Evolutionary conservation across 1,284 basidiomycete species (phyloP), one percentile per base, ranked within the genome.

Genomic region (Filobasidium uniguttulatum): DNA sequence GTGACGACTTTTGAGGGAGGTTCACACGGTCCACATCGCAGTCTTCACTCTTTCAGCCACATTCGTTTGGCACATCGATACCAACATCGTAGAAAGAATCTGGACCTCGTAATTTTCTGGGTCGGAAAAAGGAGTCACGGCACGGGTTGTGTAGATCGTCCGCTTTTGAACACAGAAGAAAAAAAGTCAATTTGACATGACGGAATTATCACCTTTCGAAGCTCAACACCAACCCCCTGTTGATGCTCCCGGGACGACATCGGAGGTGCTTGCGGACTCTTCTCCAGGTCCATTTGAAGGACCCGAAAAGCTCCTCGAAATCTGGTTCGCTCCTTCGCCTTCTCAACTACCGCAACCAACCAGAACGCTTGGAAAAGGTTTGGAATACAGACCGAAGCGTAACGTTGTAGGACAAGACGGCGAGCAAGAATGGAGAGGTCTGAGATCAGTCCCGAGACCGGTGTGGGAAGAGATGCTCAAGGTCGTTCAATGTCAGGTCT

Each of bases 381-480:
- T 36, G 30, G 15, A 51, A 8, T 31, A 30, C 25, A 51, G 35
- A 52, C 46, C 38, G 41, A 53, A 30, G 56, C 17, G 36, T n/a
- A 26, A 26, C 35, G 19, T 5, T 5, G n/a, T n/a, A n/a, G 44
- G 34, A 5, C 20, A 48, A 37, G 41, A 35, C 15, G 46, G 33
- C 14, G 43, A 57, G 12, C 50, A 57, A 15, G 57, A 59, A 10
- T 64, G 62, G 59, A 61, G 55, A 31, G 93, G 93, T 19, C 75
- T 97, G 46, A 75, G 90, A 52, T 78, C 75, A 60, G 82, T 98
- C 38, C 76, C 80, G 56, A 75, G 81, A 52, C 69, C 74, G 17
- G 74, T 85, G 15, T 99, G 94, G 94, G 90, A 97, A 72, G 83
- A 85, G 55, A 96, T 98, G 90, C 80, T 99, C 53, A 82, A 85